Evolutionary conservation across 2,329 filamentous ascomycete genomes (phyloP), one percentile per base, ranked within the genome.

Genomic region (Claviceps sp.): DNA sequence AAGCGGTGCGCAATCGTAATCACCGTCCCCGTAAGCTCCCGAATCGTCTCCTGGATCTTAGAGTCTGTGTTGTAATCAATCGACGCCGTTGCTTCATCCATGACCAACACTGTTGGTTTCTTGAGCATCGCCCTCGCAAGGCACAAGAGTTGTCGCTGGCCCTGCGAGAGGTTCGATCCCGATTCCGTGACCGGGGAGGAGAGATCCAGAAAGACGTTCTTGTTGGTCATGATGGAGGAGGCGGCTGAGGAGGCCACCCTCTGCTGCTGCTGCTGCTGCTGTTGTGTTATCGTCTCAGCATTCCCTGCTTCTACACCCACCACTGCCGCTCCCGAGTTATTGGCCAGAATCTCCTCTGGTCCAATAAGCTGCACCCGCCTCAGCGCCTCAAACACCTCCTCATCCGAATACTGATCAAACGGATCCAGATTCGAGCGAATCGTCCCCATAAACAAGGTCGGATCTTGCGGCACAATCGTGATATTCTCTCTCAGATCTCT

Each of bases 11-110:
- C 93, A 62, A 98, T 97, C 0, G 93, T 97, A 64, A 97, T 87
- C 55, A 94, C 95, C 0, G 93, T 98, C 66, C 89, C 88, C 58
- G 83, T 85, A 60, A 97, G 78, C 66, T 95, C 87, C n/a, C 89
- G 85, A 55, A 98, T 90, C 0, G 93, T 97, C 61, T 88, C 89
- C 69, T 98, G 93, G 59, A 98, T 97, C 72, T 95, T 96, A 48
- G 84, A 77, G 62, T 98, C 93, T 2, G 93, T 98, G 5, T 84
- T 85, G 68, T 97, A 97, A 70, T 98, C 93, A 62, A 98, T 97
- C 0, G 88, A 95, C 0, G 93, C 93, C 0, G 93, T 98, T 0
- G 93, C 93, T 73, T 98, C 93, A 68, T 98, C 93, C 93, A 98
- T 97, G 63, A 98, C 85, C n/a, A 98, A 75, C 1, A 98, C 89